Base-by-base conservation (phyloP, 768 basidiomycete species). In the Postia placenta region DNA sequence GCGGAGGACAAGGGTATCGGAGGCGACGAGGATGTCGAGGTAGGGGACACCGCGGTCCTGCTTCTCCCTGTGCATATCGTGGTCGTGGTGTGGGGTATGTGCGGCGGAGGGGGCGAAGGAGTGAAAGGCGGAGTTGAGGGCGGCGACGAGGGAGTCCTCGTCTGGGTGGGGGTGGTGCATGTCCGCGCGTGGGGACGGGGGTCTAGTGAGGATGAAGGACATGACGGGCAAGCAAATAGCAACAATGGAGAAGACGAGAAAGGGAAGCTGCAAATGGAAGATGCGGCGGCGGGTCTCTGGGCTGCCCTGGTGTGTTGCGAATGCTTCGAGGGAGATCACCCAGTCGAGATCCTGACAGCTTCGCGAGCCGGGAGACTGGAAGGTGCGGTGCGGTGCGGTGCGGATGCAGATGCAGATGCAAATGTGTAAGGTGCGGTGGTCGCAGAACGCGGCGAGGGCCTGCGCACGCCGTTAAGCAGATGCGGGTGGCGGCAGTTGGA, bases 21-120 rank as follows among this genome's bases (percentile, higher is more conserved):
- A 72, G 63, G 87, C 81, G 47, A 96, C 78, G 46, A 81, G 60
- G 57, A 98, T 85, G 56, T 93, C 87, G 54, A 97, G 72, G 42
- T 66, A 69, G n/a, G 79, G 70, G 25, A 60, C 61, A 28, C 74
- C 71, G 54, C 75, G 76, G 45, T 73, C 73, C 43, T 64, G 69
- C 68, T 51, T 57, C 15, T 54, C 50, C 52, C 58, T 38, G 41
- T 51, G 59, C 55, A 73, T 75, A 48, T 75, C 73, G 64, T 56
- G 64, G 47, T 62, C 56, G 56, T 57, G 50, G 27, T 42, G 50
- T 19, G 55, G 26, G 38, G 55, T n/a, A 33, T 47, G 49, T 52
- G 43, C 14, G 51, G 53, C 0, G 47, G 60, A 35, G 50, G 49
- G 30, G 52, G 47, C 22, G 38, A 68, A 55, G 53, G 60, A 60